These are phyloP conservation scores for Garcia nutans DNA, from an alignment of 345 rosid genomes.

Conservation along the genomic window DNA sequence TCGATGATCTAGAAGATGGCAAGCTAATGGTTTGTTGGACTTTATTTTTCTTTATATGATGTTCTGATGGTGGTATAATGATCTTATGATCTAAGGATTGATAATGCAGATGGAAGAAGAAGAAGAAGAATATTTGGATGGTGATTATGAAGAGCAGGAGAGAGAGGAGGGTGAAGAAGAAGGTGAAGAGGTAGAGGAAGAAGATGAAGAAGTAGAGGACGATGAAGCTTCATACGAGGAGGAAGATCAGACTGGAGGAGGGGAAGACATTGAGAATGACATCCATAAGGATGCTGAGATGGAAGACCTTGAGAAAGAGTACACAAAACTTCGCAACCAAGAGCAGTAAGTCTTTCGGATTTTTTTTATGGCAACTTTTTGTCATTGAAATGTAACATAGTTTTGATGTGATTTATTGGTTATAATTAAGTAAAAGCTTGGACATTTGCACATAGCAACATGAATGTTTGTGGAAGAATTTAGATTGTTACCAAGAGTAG, in stretches of 20 bases:
- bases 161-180: neutral
- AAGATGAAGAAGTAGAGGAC: neutral
- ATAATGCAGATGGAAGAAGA: slow-evolving; percentile 10
- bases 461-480: too few relatives aligned
- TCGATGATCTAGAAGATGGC: neutral
- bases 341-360: slow-evolving; percentile 53
- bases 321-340: slow-evolving; percentile 55
- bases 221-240: neutral
- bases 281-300: slow-evolving; percentile 51
- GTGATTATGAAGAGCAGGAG: neutral
- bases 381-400: neutral
- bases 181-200: neutral
- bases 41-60: neutral
- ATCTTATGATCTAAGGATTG: neutral
- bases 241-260: neutral
- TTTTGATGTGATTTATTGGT: neutral
- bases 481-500: too few relatives aligned
- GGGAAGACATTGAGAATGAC: slow-evolving; percentile 20
- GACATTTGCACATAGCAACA: too few relatives aligned
- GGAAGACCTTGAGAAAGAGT: slow-evolving; percentile 87
- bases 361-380: neutral
- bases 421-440: neutral
- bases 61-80: neutral
- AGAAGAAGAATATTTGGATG: neutral
- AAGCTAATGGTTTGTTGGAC: neutral